Base-by-base conservation (phyloP, 805 yeast genomes). In the Wickerhamiella allomyrinae region DNA sequence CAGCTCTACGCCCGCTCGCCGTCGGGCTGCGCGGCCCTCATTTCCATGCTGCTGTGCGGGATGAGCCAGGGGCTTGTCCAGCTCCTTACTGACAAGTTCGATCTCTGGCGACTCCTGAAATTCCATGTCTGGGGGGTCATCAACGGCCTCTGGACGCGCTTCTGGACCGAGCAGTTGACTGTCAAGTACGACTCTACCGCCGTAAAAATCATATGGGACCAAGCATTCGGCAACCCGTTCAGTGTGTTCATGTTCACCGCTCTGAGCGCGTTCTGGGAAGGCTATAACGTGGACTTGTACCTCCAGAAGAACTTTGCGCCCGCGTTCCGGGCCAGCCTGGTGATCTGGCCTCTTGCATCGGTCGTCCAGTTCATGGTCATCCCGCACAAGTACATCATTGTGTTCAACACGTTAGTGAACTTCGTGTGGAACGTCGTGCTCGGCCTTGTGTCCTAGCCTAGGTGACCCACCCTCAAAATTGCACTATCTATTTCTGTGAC, bases 101-200 rank as follows among this genome's bases (percentile, higher is more conserved):
- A 48, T 34, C 46, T 46, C 15, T 47, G 49, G 14, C 42, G 43
- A 9, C 42, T 58, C 8, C 33, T 52, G 41, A 59, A 58, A 43
- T 61, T 60, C 45, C 59, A 60, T 37, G 58, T 58, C 2, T 61
- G 65, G 65, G 65, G 65, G 2, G 55, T 53, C 10, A 41, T 55
- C 34, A 55, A 56, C 21, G 65, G 65, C 6, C 33, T 57, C 8
- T 59, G 62, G 62, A 55, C 61, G 29, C 57, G 60, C 33, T 53
- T 56, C 47, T 61, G 65, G 65, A 59, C 63, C 3, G 62, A 57
- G 42, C 51, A 50, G 41, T 51, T 61, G 23, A 50, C 52, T 17
- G 29, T 29, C n/a, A 46, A 46, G 37, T 49, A 57, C 41, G 44
- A 42, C 2, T 20, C 40, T 19, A 48, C 53, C 23, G 41, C 48